phyloP scores from a whole-genome alignment of 306 rosid genomes.

The Pyrus pyrifolia region DNA sequence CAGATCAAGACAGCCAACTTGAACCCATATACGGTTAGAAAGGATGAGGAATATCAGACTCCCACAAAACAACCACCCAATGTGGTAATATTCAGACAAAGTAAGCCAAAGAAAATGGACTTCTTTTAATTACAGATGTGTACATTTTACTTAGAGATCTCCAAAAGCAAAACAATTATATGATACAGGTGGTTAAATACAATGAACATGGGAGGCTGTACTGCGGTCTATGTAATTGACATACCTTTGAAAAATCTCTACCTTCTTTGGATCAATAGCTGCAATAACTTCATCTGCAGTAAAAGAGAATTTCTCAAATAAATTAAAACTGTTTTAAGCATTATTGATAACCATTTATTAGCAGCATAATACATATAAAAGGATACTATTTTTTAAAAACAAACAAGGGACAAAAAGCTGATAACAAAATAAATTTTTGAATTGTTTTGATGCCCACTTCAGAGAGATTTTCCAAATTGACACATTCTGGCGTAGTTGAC shows the following conservation, averaged over 20 bases:
- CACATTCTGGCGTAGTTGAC: not conserved
- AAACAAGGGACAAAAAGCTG: not conserved
- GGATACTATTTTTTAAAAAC: not conserved
- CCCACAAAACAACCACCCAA: not conserved
- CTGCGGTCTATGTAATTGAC: constrained; percentile 2
- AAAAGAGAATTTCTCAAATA: constrained; percentile 8
- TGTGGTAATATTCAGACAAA: no score
- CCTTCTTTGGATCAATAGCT: constrained; percentile 85
- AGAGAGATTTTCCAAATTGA: not conserved
- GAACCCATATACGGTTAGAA: not conserved
- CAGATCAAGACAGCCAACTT: not conserved
- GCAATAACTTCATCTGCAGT: constrained; percentile 74
- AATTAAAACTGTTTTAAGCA: constrained; percentile 2
- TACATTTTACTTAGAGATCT: not conserved
- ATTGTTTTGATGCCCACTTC: not conserved
- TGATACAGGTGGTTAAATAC: not conserved
- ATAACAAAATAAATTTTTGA: not conserved
- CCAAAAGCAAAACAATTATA: not conserved
- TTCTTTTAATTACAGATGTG: not conserved
- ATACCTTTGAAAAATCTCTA: constrained; percentile 86
- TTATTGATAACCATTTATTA: not conserved
- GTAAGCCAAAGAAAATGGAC: no score
- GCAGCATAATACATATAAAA: not conserved
- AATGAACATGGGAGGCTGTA: not conserved
- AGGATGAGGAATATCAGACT: not conserved